Percentiles rank a stretch among this genome's conserved stretches.
Evolutionary conservation across 352 stramenopile species (phyloP).

Genomic region (Globisporangium yorkense): DNA sequence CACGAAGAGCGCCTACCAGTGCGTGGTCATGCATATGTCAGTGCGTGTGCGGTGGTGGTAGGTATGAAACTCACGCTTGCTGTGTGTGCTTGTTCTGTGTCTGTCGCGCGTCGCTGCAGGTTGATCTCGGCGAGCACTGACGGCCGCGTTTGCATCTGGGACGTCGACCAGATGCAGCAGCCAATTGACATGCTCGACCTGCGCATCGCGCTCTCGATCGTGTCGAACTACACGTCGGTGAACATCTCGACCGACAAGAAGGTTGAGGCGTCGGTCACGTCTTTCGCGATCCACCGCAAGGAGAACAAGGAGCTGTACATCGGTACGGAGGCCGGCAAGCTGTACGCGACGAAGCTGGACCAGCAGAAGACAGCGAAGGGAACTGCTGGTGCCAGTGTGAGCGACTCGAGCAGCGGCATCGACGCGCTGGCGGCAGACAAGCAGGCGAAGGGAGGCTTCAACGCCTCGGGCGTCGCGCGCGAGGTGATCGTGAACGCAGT

Average conservation of each 20-base stretch:
- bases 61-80: neutral
- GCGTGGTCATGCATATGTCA: slow-evolving; percentile 14
- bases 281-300: slow-evolving; percentile 75
- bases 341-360: slow-evolving; percentile 74
- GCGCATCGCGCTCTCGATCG: slow-evolving; percentile 70
- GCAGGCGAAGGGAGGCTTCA: slow-evolving; percentile 23
- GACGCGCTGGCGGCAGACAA: slow-evolving; percentile 26
- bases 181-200: slow-evolving; percentile 81
- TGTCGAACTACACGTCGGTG: slow-evolving; percentile 64
- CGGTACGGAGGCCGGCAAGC: slow-evolving; percentile 73
- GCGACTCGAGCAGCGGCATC: slow-evolving; percentile 12
- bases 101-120: slow-evolving; percentile 21
- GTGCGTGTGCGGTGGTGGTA: neutral
- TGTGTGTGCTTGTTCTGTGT: neutral
- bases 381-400: slow-evolving; percentile 8
- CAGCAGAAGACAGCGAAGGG: slow-evolving; percentile 62
- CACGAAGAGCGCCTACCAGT: slow-evolving; percentile 80
- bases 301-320: slow-evolving; percentile 84
- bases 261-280: slow-evolving; percentile 81
- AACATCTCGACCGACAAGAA: slow-evolving; percentile 73
- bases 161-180: slow-evolving; percentile 80
- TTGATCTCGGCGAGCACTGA: slow-evolving; percentile 85
- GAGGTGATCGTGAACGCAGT: slow-evolving; percentile 70
- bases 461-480: slow-evolving; percentile 19
- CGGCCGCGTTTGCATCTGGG: slow-evolving; percentile 81